Percentiles rank a stretch among this genome's conserved stretches.
phyloP scores from a whole-genome alignment of 371 early-diverging fungal species.

The Apophysomyces elegans region DNA sequence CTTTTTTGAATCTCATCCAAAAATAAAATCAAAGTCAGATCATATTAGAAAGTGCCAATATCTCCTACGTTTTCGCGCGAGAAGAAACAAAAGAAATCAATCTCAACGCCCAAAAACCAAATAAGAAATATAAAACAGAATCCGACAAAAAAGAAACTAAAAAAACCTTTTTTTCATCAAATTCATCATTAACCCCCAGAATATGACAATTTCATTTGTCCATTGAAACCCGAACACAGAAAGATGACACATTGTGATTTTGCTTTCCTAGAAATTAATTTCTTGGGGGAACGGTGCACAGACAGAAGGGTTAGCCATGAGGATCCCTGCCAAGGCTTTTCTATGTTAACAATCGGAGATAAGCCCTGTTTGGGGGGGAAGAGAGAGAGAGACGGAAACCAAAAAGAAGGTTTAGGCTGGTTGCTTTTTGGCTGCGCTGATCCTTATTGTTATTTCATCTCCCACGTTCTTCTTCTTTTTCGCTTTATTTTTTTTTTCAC shows the following conservation, averaged over 20 bases:
- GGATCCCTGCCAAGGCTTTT: neutral
- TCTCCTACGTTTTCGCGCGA: conserved; percentile 2
- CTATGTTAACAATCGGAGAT: neutral
- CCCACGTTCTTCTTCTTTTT: conserved; percentile 13
- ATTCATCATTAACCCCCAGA: neutral
- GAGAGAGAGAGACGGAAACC: neutral
- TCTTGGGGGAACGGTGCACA: conserved; percentile 3
- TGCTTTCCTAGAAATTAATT: neutral
- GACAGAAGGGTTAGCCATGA: neutral
- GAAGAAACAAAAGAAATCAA: neutral
- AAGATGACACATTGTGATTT: neutral
- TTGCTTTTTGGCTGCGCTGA: neutral
- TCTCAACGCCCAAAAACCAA: too few species aligned
- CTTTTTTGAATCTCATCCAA: neutral
- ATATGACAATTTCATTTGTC: neutral
- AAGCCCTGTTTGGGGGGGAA: neutral
- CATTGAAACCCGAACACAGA: neutral
- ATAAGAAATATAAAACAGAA: neutral
- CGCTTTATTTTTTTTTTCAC: conserved; percentile 10
- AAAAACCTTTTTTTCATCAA: too few species aligned
- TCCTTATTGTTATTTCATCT: conserved; percentile 2
- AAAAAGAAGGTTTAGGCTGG: neutral
- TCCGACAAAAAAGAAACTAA: neutral
- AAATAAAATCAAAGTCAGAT: conserved; percentile 4
- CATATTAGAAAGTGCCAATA: neutral